Conservation (phyloP, 495 filamentous ascomycete species). For the Xylaria cubensis region DNA sequence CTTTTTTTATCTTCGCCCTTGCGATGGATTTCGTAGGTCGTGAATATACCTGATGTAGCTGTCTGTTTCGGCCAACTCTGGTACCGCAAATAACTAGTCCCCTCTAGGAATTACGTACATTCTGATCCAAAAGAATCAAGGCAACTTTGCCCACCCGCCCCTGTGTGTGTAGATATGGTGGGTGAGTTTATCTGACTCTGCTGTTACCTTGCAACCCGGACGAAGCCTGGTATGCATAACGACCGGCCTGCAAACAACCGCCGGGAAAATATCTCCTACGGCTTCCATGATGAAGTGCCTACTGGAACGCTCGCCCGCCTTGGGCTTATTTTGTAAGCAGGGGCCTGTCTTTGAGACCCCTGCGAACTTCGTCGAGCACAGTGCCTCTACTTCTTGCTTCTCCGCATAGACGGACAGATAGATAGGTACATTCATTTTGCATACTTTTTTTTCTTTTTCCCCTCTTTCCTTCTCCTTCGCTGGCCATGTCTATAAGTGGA, state of each 20-base stretch:
- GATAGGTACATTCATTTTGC: neutral
- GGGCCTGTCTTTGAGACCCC: conserved; percentile 18
- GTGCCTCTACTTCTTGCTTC: conserved; percentile 8
- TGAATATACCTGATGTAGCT: conserved; percentile 23
- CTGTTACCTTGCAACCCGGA: conserved; percentile 25
- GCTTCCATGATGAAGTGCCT: neutral
- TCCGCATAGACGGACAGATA: neutral
- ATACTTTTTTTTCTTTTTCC: neutral
- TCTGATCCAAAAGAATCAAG: conserved; percentile 20
- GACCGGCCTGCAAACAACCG: conserved; percentile 18
- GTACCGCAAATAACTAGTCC: neutral
- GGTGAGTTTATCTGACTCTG: conserved; percentile 17
- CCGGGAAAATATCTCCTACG: neutral
- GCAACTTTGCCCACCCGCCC: conserved; percentile 19
- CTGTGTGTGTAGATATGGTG: neutral
- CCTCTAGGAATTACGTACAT: conserved; percentile 12
- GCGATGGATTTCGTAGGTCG: neutral
- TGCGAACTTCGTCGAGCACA: conserved; percentile 14
- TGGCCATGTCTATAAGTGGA: conserved; percentile 16
- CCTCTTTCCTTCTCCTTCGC: conserved; percentile 10
- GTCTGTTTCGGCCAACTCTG: conserved; percentile 10
- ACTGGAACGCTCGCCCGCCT: conserved; percentile 11
- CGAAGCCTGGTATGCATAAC: conserved; percentile 17
- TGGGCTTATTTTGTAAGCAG: conserved; percentile 16
- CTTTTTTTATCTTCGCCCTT: neutral